These are phyloP conservation scores for Alternaria gaisen DNA, from an alignment of 2,329 filamentous ascomycete species.

Conservation along the genomic window DNA sequence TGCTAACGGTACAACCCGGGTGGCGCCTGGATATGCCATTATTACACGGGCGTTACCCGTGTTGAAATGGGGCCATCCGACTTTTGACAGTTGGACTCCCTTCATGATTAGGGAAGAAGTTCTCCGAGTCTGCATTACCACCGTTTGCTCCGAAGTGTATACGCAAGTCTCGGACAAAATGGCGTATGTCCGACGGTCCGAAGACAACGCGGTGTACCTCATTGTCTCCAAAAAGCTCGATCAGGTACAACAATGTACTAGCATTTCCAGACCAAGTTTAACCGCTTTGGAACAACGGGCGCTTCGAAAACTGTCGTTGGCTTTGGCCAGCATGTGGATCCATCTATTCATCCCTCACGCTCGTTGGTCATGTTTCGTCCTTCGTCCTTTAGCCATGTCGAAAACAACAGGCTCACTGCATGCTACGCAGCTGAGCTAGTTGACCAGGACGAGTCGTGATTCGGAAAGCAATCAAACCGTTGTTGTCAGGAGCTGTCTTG, in stretches of 20 bases:
- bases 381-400: conserved; percentile 23
- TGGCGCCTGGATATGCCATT: neutral
- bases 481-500: conserved; percentile 14
- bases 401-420: conserved; percentile 13
- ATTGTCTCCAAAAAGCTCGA: neutral
- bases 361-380: conserved; percentile 36
- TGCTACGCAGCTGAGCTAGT: conserved; percentile 12
- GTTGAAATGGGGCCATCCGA: neutral
- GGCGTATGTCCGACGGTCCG: neutral
- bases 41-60: conserved; percentile 7
- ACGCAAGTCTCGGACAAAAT: neutral
- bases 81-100: neutral
- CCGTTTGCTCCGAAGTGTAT: neutral
- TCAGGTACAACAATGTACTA: neutral
- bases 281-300: conserved; percentile 13
- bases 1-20: neutral
- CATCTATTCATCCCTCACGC: conserved; percentile 10
- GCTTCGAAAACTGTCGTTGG: conserved; percentile 16
- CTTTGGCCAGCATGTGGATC: conserved; percentile 14
- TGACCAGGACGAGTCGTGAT: conserved; percentile 17
- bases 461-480: conserved; percentile 25
- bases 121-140: neutral
- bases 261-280: conserved; percentile 2
- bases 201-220: conserved; percentile 2
- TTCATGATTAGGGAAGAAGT: neutral